Percentiles rank a stretch among this genome's conserved stretches.
Conservation (phyloP, 2,329 filamentous ascomycete species). For the Lasiodiplodia hormozganensis region DNA sequence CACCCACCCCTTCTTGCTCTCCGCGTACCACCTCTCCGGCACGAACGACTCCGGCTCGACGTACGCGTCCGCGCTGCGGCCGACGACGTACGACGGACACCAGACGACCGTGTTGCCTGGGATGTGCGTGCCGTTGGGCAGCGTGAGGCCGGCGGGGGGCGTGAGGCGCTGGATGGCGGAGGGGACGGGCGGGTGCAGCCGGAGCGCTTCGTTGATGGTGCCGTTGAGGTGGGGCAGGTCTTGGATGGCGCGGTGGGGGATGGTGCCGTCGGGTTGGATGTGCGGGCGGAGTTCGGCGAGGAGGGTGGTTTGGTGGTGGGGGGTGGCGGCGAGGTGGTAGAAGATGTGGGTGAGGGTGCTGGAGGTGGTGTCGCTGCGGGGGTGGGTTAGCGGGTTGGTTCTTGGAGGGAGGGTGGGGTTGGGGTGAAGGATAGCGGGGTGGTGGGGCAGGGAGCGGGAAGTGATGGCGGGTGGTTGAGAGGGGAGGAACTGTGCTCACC, state of each 20-base stretch:
- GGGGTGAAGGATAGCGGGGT: not conserved
- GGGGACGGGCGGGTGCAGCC: conserved; percentile 51
- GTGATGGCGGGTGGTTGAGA: not conserved
- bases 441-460: not conserved
- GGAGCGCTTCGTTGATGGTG: conserved; percentile 52
- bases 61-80: conserved; percentile 18
- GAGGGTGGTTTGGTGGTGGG: conserved; percentile 38
- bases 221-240: conserved; percentile 46
- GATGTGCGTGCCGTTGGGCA: conserved; percentile 36
- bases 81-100: conserved; percentile 33
- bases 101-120: conserved; percentile 39
- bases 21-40: conserved; percentile 19
- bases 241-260: conserved; percentile 34
- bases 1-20: conserved; percentile 35
- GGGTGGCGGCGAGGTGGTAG: conserved; percentile 35
- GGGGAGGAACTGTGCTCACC: not conserved
- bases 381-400: conserved; percentile 44
- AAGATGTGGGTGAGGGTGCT: conserved; percentile 15
- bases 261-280: conserved; percentile 35
- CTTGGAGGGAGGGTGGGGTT: not conserved
- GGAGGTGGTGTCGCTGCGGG: conserved; percentile 37
- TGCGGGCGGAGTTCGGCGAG: conserved; percentile 42
- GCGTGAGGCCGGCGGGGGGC: conserved; percentile 24
- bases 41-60: conserved; percentile 2
- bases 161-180: conserved; percentile 47